phyloP scores from a whole-genome alignment of 2,329 filamentous ascomycete genomes.

The Bipolaris bicolor region DNA sequence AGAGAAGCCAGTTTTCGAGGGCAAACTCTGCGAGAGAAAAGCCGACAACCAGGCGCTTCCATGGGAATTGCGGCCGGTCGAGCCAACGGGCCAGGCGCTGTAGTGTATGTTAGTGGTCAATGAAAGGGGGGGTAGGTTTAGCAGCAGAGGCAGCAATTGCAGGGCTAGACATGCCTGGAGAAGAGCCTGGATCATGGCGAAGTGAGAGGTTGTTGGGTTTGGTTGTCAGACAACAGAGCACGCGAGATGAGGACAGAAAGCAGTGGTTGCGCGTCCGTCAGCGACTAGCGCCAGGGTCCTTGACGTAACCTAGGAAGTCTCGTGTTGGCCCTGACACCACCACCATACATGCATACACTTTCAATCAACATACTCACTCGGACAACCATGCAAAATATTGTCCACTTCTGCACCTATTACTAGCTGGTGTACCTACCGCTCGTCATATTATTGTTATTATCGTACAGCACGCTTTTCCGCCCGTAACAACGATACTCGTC shows the following conservation, averaged over 20 bases:
- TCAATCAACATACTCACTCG: too few species aligned
- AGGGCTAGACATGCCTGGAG: slow-evolving; percentile 33
- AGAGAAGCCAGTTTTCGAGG: slow-evolving; percentile 86
- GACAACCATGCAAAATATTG: too few species aligned
- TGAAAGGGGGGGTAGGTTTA: too few species aligned
- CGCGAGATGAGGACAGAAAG: slow-evolving; percentile 36
- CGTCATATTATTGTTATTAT: too few species aligned
- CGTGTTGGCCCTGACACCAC: neutral
- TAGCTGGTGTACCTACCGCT: too few species aligned
- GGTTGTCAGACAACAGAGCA: slow-evolving; percentile 14
- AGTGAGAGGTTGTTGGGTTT: slow-evolving; percentile 14
- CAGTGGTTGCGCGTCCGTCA: slow-evolving; percentile 9
- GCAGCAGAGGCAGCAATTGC: neutral
- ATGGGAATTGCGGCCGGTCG: slow-evolving; percentile 91
- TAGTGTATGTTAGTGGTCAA: slow-evolving; percentile 16
- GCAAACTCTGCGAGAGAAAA: slow-evolving; percentile 92
- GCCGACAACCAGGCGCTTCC: slow-evolving; percentile 94
- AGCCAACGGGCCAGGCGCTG: slow-evolving; percentile 79
- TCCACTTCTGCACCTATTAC: too few species aligned
- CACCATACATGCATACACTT: neutral
- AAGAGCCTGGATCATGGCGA: slow-evolving; percentile 47
- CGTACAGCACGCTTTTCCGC: too few species aligned
- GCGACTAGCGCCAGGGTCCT: slow-evolving; percentile 17
- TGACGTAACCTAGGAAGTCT: neutral
- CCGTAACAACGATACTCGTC: too few species aligned